Percentiles rank a stretch among this genome's conserved stretches.
Evolutionary conservation across 306 rosid species (phyloP).

Genomic region (Prunus davidiana): DNA sequence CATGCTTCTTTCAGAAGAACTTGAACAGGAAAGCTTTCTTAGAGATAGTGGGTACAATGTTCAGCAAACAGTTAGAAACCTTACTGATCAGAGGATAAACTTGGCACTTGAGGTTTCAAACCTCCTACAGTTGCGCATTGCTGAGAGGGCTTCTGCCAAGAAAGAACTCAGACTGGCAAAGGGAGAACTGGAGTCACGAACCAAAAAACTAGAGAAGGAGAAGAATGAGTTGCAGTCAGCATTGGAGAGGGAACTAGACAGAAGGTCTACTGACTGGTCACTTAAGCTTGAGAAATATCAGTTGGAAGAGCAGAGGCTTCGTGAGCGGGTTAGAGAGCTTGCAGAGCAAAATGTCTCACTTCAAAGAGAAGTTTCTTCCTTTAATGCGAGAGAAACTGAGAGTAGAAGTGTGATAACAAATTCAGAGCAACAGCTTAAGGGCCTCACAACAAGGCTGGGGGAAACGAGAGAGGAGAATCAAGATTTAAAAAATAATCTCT

Average conservation of each 20-base stretch:
- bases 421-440: slow-evolving; percentile 60
- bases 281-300: slow-evolving; percentile 83
- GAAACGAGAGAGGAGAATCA: slow-evolving; percentile 54
- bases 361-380: slow-evolving; percentile 82
- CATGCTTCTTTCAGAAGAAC: slow-evolving; percentile 53
- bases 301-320: slow-evolving; percentile 85
- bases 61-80: slow-evolving; percentile 59
- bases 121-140: slow-evolving; percentile 68
- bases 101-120: slow-evolving; percentile 76
- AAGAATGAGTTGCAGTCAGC: slow-evolving; percentile 82
- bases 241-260: slow-evolving; percentile 84
- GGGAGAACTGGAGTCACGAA: slow-evolving; percentile 55
- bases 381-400: slow-evolving; percentile 67
- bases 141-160: slow-evolving; percentile 64
- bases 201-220: slow-evolving; percentile 73
- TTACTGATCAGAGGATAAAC: slow-evolving; percentile 61
- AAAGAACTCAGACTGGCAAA: slow-evolving; percentile 59
- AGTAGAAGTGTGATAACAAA: slow-evolving; percentile 42
- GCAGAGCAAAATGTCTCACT: slow-evolving; percentile 96
- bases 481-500: slow-evolving; percentile 47
- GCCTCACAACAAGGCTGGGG: slow-evolving; percentile 48
- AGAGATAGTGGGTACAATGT: slow-evolving; percentile 54
- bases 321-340: slow-evolving; percentile 95
- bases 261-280: slow-evolving; percentile 98
- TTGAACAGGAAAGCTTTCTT: slow-evolving; percentile 65